A percentile compares a stretch with the other conserved stretches of the same genome.
Conservation (phyloP, 805 yeast genomes). For the Metschnikowia borealis region DNA sequence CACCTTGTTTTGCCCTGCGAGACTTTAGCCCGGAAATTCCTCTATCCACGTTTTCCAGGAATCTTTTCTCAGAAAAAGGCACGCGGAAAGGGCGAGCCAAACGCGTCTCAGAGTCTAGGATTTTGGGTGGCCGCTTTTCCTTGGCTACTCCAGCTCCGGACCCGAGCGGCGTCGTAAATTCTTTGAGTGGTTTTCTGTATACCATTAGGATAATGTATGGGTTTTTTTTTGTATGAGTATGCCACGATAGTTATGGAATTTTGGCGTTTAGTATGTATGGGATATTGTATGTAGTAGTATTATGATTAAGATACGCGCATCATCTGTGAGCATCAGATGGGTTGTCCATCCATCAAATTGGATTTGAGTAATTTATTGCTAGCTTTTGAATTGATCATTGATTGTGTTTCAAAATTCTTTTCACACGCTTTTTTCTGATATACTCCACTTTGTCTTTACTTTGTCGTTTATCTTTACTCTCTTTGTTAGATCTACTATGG, state of each 20-base stretch:
- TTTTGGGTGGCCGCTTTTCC: constrained; percentile 50
- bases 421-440: too few species aligned
- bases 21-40: constrained; percentile 3
- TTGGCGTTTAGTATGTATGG: neutral
- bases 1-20: constrained; percentile 26
- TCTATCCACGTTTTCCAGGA: constrained; percentile 8
- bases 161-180: constrained; percentile 49
- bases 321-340: too few species aligned
- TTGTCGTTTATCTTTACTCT: too few species aligned
- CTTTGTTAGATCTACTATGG: too few species aligned
- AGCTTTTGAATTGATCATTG: too few species aligned
- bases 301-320: too few species aligned
- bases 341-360: neutral
- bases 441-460: too few species aligned
- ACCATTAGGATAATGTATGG: constrained; percentile 13
- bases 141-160: constrained; percentile 68
- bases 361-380: too few species aligned
- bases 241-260: neutral
- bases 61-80: constrained; percentile 43
- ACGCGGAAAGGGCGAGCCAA: constrained; percentile 67
- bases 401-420: too few species aligned
- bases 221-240: too few species aligned
- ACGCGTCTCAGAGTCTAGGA: constrained; percentile 47
- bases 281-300: too few species aligned
- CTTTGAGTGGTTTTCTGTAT: constrained; percentile 33